phyloP scores from a whole-genome alignment of 106 monocot species.

The Amphibolis antarctica region DNA sequence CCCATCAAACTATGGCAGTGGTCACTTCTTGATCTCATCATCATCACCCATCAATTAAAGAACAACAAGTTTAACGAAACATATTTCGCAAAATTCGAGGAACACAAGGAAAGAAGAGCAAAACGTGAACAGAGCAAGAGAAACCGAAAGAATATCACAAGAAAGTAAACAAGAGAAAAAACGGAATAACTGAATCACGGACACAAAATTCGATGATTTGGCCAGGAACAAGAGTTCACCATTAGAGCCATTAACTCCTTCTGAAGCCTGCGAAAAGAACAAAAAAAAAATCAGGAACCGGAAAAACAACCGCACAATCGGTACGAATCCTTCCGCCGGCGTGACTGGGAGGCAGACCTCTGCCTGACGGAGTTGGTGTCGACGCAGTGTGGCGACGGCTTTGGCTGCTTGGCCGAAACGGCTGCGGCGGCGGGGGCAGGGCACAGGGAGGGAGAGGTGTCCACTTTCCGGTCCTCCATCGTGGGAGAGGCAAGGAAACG shows the following conservation, averaged over 20 bases:
- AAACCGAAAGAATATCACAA: no score
- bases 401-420: constrained; percentile 21
- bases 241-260: constrained; percentile 67
- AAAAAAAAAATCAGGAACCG: neutral
- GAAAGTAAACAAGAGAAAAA: no score
- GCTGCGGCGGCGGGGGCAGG: constrained; percentile 11
- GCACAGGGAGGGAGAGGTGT: neutral
- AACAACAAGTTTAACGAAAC: no score
- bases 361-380: constrained; percentile 45
- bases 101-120: no score
- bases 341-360: constrained; percentile 19
- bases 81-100: no score
- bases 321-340: no score
- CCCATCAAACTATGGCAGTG: no score
- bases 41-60: no score
- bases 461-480: constrained; percentile 5
- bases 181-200: no score
- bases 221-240: constrained; percentile 15
- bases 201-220: neutral
- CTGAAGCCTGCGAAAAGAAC: constrained; percentile 34
- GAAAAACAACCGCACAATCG: neutral
- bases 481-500: no score
- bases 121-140: no score
- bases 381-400: constrained; percentile 28
- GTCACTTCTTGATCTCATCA: no score